phyloP scores from a whole-genome alignment of 129 eudicot genomes.

The Kitagawia praeruptora region DNA sequence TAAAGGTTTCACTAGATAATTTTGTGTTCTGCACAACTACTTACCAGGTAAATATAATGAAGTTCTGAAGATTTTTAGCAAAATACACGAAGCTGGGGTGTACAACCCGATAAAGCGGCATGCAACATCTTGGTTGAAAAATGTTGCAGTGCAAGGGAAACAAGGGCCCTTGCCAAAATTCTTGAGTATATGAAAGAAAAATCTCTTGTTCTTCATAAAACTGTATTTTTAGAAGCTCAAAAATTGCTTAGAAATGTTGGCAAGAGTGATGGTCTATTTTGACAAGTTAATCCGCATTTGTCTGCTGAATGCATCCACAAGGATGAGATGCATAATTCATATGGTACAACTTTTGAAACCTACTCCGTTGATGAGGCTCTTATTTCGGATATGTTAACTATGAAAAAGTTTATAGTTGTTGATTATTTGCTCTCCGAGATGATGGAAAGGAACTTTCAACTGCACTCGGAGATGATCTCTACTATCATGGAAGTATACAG shows the following conservation, averaged over 20 bases:
- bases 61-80: slow-evolving; percentile 61
- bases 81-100: slow-evolving; percentile 85
- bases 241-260: slow-evolving; percentile 46
- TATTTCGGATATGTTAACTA: slow-evolving; percentile 33
- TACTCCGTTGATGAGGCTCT: slow-evolving; percentile 39
- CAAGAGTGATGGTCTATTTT: slow-evolving; percentile 40
- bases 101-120: slow-evolving; percentile 86
- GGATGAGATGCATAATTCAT: slow-evolving; percentile 12
- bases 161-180: slow-evolving; percentile 47
- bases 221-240: slow-evolving; percentile 49
- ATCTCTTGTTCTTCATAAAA: slow-evolving; percentile 61
- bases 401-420: slow-evolving; percentile 48
- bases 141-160: slow-evolving; percentile 60
- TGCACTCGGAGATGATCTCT: slow-evolving; percentile 43
- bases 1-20: slow-evolving; percentile 3
- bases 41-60: slow-evolving; percentile 56
- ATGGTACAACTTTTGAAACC: slow-evolving; percentile 10
- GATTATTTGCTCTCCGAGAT: slow-evolving; percentile 46
- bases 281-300: slow-evolving; percentile 68
- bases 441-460: slow-evolving; percentile 30
- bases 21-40: slow-evolving; percentile 2
- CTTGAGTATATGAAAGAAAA: slow-evolving; percentile 77
- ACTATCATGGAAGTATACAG: slow-evolving; percentile 42
- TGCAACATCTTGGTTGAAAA: slow-evolving; percentile 71
- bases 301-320: slow-evolving; percentile 19